Percentiles rank a stretch among this genome's conserved stretches.
Conservation (phyloP, 1,284 basidiomycete species). For the Sanghuangporus weigelae region DNA sequence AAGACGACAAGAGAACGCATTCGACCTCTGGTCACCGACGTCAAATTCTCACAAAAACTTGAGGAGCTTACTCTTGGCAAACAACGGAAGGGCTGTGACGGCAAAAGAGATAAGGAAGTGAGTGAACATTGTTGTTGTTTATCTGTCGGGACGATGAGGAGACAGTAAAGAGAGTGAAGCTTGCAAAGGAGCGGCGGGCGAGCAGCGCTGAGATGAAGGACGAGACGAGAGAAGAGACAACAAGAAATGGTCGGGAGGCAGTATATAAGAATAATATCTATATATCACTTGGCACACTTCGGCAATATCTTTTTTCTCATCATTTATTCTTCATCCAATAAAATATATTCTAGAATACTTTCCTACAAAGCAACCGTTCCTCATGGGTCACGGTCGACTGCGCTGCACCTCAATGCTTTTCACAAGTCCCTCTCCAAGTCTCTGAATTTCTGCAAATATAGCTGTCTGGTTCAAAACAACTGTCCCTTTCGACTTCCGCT, state of each 20-base stretch:
- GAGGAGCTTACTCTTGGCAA: slow-evolving; percentile 8
- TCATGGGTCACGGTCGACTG: neutral
- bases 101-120: slow-evolving; percentile 10
- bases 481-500: slow-evolving; percentile 51
- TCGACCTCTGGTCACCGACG: neutral
- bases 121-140: slow-evolving; percentile 13
- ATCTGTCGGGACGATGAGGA: neutral
- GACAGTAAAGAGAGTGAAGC: slow-evolving; percentile 1
- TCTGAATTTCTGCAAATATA: slow-evolving; percentile 73
- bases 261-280: slow-evolving; percentile 4
- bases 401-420: slow-evolving; percentile 37
- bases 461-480: slow-evolving; percentile 70
- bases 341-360: neutral
- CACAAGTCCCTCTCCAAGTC: slow-evolving; percentile 74
- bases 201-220: neutral
- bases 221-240: neutral
- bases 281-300: neutral
- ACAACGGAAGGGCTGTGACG: slow-evolving; percentile 10
- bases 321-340: neutral
- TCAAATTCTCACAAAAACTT: slow-evolving; percentile 20
- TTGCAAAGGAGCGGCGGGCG: slow-evolving; percentile 10
- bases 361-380: neutral
- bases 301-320: neutral
- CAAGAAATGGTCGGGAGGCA: neutral
- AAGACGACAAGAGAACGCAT: neutral